These are phyloP conservation scores for Colletotrichum sp. DNA, from an alignment of 2,329 filamentous ascomycete genomes.

Conservation along the genomic window DNA sequence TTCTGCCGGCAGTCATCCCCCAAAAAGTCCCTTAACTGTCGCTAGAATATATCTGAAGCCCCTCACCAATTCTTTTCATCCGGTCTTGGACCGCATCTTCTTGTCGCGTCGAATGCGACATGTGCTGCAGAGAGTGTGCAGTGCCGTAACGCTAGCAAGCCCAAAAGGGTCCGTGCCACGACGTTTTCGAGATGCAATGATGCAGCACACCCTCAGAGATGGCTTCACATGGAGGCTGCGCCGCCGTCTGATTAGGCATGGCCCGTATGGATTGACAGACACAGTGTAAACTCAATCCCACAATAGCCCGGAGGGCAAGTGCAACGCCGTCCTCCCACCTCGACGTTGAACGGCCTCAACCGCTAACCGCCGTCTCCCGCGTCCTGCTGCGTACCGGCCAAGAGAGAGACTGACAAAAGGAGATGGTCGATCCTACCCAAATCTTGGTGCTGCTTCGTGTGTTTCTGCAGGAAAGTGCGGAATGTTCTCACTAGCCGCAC, in stretches of 20 bases:
- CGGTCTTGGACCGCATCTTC: background rate
- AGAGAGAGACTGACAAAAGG: background rate
- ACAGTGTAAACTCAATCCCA: background rate
- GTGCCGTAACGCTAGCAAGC: background rate
- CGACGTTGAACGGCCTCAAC: background rate
- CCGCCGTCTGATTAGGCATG: background rate
- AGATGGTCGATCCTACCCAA: background rate
- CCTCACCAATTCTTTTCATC: background rate
- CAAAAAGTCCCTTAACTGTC: background rate
- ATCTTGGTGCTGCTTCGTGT: background rate
- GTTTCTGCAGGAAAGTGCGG: background rate
- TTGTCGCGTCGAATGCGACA: background rate
- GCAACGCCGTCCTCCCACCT: background rate
- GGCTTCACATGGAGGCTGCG: background rate
- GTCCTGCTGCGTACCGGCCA: background rate
- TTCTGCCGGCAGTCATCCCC: background rate
- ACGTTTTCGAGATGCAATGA: background rate
- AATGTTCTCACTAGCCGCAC: background rate
- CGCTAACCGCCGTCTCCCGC: background rate
- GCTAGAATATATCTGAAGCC: background rate
- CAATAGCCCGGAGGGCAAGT: background rate
- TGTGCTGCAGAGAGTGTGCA: background rate
- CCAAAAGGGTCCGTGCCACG: background rate
- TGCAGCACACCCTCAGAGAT: background rate
- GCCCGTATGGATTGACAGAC: background rate